Evolutionary conservation across 768 basidiomycete species (phyloP), one percentile per base, ranked within the genome.

Genomic region (Boletales sp.): DNA sequence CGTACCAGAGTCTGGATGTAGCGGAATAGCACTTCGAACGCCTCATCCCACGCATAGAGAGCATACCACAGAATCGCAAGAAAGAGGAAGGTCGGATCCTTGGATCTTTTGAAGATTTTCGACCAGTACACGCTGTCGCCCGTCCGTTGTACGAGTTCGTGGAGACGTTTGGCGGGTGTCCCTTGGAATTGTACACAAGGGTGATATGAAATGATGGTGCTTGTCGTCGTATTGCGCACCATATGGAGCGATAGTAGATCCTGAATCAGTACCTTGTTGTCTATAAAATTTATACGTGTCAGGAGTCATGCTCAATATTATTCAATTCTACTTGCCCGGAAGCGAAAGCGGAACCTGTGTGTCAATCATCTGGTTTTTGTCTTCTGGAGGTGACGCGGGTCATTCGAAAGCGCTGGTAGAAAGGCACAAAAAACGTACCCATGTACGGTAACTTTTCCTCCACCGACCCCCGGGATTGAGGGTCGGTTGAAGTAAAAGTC

Each of bases 1-100:
- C 56, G 10, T 59, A 81, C 80, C 65, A 84, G 64, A 48, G 48
- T 66, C 43, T 73, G 75, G 19, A 83, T 75, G 57, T 84, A 79
- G 15, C 50, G 40, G 53, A 77, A 80, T 29, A 84, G 55, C 13
- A 63, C 59, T 54, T 81, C 80, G 21, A 82, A 69, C 0, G 78
- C 67, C 60, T 84, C 79, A 47, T 84, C 82, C 80, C 82, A 84
- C 2, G 78, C 72, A 53, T 84, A 83, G 8, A 82, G 62, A 3
- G 78, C 74, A 48, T 81, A 81, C 82, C 82, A 84, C 30, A 83
- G 60, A 15, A 77, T 66, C 24, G 74, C 70, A 27, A 71, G 60
- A 17, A 70, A 56, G 38, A 66, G 45, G 36, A 71, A 67, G 0
- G 68, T 70, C 1, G 69, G 61, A 30, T 72, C 71, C 24, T 48